Evolutionary conservation across 2,329 filamentous ascomycete species (phyloP).

Genomic region (Karstenula rhodostoma): DNA sequence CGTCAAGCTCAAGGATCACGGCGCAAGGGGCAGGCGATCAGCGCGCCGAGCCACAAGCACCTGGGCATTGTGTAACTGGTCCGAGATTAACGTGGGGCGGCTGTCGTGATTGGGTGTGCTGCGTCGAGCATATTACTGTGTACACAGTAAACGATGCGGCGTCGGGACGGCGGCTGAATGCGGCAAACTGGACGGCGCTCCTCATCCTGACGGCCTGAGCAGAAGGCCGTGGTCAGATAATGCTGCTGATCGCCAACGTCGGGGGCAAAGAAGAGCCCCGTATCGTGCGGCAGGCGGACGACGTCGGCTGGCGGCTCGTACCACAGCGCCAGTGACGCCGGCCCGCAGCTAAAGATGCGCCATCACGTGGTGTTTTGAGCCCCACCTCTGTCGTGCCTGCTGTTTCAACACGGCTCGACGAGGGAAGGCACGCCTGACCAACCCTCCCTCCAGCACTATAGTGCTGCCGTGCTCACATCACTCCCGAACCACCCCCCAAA

Average conservation of each 20-base stretch:
- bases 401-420: background rate
- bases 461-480: background rate
- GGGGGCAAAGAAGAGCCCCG: background rate
- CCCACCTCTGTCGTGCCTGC: background rate
- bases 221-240: background rate
- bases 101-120: slow-evolving; percentile 8
- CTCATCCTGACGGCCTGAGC: background rate
- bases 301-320: background rate
- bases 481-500: slow-evolving; percentile 6
- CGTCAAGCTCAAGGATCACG: background rate
- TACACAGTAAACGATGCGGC: background rate
- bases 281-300: background rate
- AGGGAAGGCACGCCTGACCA: slow-evolving; percentile 3
- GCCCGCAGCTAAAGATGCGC: background rate
- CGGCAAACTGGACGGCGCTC: slow-evolving; percentile 3
- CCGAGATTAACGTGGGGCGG: background rate
- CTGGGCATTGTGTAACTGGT: slow-evolving; percentile 5
- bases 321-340: background rate
- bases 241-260: background rate
- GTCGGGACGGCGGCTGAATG: slow-evolving; percentile 6
- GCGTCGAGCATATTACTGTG: slow-evolving; percentile 11
- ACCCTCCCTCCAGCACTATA: background rate
- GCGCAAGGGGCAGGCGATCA: slow-evolving; percentile 13
- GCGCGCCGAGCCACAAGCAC: slow-evolving; percentile 2
- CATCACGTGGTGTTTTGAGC: slow-evolving; percentile 1